These are phyloP conservation scores for Boletellus emodensis DNA, from an alignment of 768 basidiomycete genomes.

Conservation along the genomic window DNA sequence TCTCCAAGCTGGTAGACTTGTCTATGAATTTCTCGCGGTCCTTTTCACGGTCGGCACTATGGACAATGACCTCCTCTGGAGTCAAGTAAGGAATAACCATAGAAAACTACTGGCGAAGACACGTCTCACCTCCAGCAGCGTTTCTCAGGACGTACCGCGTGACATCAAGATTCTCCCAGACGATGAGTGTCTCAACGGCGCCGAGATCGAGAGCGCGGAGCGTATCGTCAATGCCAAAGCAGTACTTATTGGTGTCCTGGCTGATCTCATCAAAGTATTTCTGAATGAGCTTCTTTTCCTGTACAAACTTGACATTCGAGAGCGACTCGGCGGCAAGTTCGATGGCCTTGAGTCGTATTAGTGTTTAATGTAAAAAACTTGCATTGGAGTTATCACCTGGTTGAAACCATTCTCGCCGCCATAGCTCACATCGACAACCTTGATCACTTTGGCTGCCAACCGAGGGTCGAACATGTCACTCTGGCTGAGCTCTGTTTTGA, in stretches of 20 bases:
- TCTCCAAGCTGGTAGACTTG: slow-evolving; percentile 91
- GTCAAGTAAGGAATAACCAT: neutral
- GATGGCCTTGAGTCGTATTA: slow-evolving; percentile 62
- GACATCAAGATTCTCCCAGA: slow-evolving; percentile 97
- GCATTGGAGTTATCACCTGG: slow-evolving; percentile 52
- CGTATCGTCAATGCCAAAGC: slow-evolving; percentile 96
- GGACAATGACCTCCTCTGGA: slow-evolving; percentile 78
- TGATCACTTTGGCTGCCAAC: slow-evolving; percentile 88
- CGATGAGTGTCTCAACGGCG: slow-evolving; percentile 93
- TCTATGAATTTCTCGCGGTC: slow-evolving; percentile 94
- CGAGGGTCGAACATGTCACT: slow-evolving; percentile 95
- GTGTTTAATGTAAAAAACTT: neutral
- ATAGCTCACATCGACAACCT: slow-evolving; percentile 97
- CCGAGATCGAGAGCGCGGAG: slow-evolving; percentile 95
- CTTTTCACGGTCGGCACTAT: slow-evolving; percentile 83
- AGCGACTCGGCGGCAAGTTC: slow-evolving; percentile 95
- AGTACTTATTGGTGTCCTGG: slow-evolving; percentile 93
- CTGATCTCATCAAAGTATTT: slow-evolving; percentile 99
- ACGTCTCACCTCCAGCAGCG: slow-evolving; percentile 73
- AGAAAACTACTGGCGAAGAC: neutral
- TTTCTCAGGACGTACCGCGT: slow-evolving; percentile 86
- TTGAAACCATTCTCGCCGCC: slow-evolving; percentile 99
- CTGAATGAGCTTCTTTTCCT: slow-evolving; percentile 97
- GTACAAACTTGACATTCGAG: slow-evolving; percentile 98
- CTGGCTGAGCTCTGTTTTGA: slow-evolving; percentile 96